These are phyloP conservation scores for Suillus subaureus DNA, from an alignment of 768 basidiomycete genomes.

Conservation along the genomic window DNA sequence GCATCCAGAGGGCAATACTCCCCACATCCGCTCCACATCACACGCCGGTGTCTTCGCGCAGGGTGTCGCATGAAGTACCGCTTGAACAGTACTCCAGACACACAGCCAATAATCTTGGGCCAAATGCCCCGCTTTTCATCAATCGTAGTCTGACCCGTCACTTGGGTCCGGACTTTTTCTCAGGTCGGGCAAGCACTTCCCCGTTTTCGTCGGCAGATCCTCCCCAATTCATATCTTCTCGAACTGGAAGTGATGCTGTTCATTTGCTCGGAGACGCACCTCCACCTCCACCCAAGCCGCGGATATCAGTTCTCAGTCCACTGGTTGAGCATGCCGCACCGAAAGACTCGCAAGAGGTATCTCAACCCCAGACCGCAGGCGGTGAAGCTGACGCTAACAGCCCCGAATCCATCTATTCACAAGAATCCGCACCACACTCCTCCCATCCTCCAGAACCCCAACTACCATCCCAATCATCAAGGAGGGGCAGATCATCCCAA, in stretches of 20 bases:
- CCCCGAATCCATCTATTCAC: conserved; percentile 27
- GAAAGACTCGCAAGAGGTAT: background rate
- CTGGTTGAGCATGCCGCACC: background rate
- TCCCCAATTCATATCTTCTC: background rate
- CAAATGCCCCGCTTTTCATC: background rate
- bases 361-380: background rate
- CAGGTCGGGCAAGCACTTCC: background rate
- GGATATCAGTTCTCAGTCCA: no score
- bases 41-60: background rate
- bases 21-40: background rate
- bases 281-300: background rate
- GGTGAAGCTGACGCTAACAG: background rate
- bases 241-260: no score
- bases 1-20: background rate
- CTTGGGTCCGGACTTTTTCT: background rate
- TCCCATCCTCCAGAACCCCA: conserved; percentile 10
- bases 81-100: background rate
- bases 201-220: background rate
- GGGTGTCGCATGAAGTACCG: background rate
- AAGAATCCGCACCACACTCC: conserved; percentile 20
- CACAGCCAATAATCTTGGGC: background rate
- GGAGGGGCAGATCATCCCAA: conserved; percentile 18
- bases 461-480: background rate
- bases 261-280: background rate
- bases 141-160: background rate